Percentiles rank a stretch among this genome's conserved stretches.
phyloP scores from a whole-genome alignment of 352 stramenopile genomes.

The Phytopythium aichiense region DNA sequence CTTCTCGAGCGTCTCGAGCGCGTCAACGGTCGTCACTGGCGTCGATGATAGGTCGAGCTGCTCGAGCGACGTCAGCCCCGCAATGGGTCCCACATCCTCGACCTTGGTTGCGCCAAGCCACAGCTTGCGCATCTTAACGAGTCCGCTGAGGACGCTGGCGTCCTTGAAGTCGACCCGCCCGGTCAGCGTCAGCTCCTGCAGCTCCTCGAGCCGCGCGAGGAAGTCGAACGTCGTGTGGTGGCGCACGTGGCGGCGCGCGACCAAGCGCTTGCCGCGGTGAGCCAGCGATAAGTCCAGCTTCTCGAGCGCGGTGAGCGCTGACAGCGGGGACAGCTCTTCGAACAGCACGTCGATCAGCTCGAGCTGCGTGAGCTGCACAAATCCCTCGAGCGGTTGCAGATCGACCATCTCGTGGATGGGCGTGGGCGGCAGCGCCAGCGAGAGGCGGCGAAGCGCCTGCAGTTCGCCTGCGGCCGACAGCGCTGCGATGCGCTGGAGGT shows the following conservation, averaged over 20 bases:
- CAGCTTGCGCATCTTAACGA: constrained; percentile 37
- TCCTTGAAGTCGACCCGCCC: constrained; percentile 66
- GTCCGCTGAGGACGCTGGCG: constrained; percentile 23
- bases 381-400: constrained; percentile 32
- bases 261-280: constrained; percentile 38
- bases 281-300: constrained; percentile 47
- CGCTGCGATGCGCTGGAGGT: constrained; percentile 28
- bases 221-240: constrained; percentile 47
- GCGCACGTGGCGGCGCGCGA: constrained; percentile 31
- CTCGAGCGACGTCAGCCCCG: constrained; percentile 27
- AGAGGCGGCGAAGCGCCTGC: constrained; percentile 22
- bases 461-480: constrained; percentile 15
- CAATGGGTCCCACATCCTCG: constrained; percentile 27
- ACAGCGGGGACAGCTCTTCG: constrained; percentile 39
- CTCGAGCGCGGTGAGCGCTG: constrained; percentile 35
- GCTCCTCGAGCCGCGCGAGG: constrained; percentile 22
- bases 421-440: constrained; percentile 31
- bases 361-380: constrained; percentile 34
- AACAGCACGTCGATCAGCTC: constrained; percentile 51
- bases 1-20: constrained; percentile 23
- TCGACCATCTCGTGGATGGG: constrained; percentile 30
- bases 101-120: constrained; percentile 55
- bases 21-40: constrained; percentile 33
- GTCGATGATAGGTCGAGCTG: constrained; percentile 50
- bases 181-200: constrained; percentile 44